These are phyloP conservation scores for Penicillium sp. DNA, from an alignment of 2,329 filamentous ascomycete species.

Conservation along the genomic window DNA sequence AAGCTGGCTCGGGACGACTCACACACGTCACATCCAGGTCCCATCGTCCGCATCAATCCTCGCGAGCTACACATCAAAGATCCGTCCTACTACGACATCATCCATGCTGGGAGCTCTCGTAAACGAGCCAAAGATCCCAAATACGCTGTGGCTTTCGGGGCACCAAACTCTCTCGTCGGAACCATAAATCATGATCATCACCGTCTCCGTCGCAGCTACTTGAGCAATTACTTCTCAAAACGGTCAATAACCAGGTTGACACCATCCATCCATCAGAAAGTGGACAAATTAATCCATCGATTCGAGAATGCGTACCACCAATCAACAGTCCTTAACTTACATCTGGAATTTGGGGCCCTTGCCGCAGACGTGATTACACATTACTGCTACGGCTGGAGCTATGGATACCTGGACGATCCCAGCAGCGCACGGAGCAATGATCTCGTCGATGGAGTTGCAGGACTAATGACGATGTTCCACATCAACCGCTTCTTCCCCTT, in stretches of 20 bases:
- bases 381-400: conserved; percentile 44
- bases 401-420: conserved; percentile 36
- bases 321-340: conserved; percentile 27
- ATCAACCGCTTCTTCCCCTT: conserved; percentile 36
- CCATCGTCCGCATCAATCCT: conserved; percentile 45
- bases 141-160: conserved; percentile 25
- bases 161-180: conserved; percentile 28
- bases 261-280: conserved; percentile 43
- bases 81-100: conserved; percentile 39
- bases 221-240: conserved; percentile 53
- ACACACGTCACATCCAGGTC: conserved; percentile 29
- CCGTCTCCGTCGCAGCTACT: conserved; percentile 44
- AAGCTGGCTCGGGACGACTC: not conserved
- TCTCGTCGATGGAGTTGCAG: conserved; percentile 29
- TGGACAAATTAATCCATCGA: conserved; percentile 34
- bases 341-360: conserved; percentile 34
- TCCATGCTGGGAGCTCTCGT: conserved; percentile 32
- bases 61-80: conserved; percentile 45
- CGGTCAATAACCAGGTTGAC: conserved; percentile 43
- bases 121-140: conserved; percentile 29
- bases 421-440: conserved; percentile 31
- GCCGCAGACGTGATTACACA: conserved; percentile 45
- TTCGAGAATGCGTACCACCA: conserved; percentile 27
- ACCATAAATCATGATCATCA: conserved; percentile 49
- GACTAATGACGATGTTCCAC: conserved; percentile 32